These are phyloP conservation scores for Athelia sp. DNA, from an alignment of 1,284 basidiomycete genomes.

Conservation along the genomic window DNA sequence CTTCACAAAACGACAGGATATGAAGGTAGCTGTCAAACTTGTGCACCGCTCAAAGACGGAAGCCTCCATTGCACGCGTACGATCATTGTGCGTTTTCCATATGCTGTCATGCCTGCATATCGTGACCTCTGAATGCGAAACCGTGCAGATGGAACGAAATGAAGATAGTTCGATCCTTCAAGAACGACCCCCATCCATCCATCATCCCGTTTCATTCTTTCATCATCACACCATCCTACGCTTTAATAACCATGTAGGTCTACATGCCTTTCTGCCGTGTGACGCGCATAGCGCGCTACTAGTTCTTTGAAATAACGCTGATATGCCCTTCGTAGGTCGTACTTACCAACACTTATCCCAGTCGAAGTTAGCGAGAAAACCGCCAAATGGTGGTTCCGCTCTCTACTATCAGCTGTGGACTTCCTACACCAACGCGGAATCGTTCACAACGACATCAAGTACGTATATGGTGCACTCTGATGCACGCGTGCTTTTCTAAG, in stretches of 20 bases:
- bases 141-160: slow-evolving; percentile 84
- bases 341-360: slow-evolving; percentile 72
- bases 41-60: slow-evolving; percentile 77
- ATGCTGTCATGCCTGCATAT: slow-evolving; percentile 27
- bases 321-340: slow-evolving; percentile 48
- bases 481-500: background rate
- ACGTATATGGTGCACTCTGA: slow-evolving; percentile 20
- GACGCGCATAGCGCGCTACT: background rate
- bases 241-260: slow-evolving; percentile 80
- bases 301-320: slow-evolving; percentile 10
- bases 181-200: slow-evolving; percentile 80
- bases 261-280: background rate
- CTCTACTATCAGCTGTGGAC: slow-evolving; percentile 81
- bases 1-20: slow-evolving; percentile 31
- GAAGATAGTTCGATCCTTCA: slow-evolving; percentile 84
- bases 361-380: slow-evolving; percentile 76
- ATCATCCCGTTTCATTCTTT: slow-evolving; percentile 91
- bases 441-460: slow-evolving; percentile 96
- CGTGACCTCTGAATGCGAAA: slow-evolving; percentile 37
- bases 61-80: slow-evolving; percentile 81
- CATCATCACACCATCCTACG: slow-evolving; percentile 87
- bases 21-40: slow-evolving; percentile 82
- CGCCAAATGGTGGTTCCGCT: slow-evolving; percentile 81
- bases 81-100: slow-evolving; percentile 61
- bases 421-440: slow-evolving; percentile 85